Percentiles rank a stretch among this genome's conserved stretches.
phyloP scores from a whole-genome alignment of 768 basidiomycete species.

The Suillus cothurnatus region DNA sequence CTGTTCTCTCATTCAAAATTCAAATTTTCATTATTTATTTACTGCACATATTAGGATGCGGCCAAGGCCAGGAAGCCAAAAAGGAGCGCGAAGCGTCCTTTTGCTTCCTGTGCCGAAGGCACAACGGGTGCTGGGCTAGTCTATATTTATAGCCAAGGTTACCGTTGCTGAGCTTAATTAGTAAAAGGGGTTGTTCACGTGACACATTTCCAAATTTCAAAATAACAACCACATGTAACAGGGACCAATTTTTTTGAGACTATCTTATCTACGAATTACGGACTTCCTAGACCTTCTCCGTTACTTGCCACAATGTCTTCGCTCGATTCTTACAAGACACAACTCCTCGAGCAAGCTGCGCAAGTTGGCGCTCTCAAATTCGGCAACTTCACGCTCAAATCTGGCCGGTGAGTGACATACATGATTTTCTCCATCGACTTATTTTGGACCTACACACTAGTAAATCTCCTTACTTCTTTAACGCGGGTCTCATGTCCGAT shows the following conservation, averaged over 20 bases:
- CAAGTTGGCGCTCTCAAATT: slow-evolving; percentile 80
- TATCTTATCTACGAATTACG: background rate
- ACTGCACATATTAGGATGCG: no score
- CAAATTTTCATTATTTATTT: no score
- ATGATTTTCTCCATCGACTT: slow-evolving; percentile 2
- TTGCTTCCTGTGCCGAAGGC: no score
- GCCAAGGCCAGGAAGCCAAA: no score
- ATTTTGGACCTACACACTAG: slow-evolving; percentile 38
- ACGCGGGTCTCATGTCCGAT: slow-evolving; percentile 85
- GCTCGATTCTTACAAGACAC: slow-evolving; percentile 55
- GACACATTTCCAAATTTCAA: background rate
- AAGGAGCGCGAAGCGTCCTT: no score
- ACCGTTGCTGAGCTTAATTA: no score
- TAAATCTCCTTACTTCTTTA: slow-evolving; percentile 96
- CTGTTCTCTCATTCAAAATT: no score
- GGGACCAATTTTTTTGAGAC: background rate
- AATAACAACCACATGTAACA: background rate
- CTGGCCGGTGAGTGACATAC: slow-evolving; percentile 71
- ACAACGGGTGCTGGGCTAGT: no score
- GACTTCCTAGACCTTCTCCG: background rate
- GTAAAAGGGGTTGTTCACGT: background rate
- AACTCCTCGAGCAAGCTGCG: slow-evolving; percentile 72
- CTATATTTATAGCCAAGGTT: no score
- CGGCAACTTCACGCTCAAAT: slow-evolving; percentile 92
- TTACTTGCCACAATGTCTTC: background rate